A percentile compares a stretch with the other conserved stretches of the same genome.
Conservation (phyloP, 192 early-diverging fungal species). For the Coemansia sp. region DNA sequence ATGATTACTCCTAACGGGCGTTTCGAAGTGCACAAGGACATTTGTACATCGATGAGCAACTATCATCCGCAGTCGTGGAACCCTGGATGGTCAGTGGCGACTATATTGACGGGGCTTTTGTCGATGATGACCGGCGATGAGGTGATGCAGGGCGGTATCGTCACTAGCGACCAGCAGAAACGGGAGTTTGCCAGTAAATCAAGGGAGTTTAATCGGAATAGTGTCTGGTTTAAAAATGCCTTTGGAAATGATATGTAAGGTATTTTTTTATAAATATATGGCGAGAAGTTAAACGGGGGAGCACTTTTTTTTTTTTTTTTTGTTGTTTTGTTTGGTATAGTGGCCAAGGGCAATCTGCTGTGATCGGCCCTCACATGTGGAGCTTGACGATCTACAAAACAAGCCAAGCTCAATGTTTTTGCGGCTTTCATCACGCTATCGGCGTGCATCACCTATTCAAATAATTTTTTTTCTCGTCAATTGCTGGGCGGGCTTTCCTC, state of each 20-base stretch:
- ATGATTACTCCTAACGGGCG: constrained; percentile 84
- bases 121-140: constrained; percentile 90
- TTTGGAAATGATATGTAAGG: constrained; percentile 16
- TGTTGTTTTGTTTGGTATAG: neutral
- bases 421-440: neutral
- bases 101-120: constrained; percentile 84
- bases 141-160: constrained; percentile 79
- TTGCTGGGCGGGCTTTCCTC: neutral
- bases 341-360: constrained; percentile 1
- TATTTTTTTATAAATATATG: neutral
- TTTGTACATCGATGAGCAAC: constrained; percentile 91
- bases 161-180: constrained; percentile 70
- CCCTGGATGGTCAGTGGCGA: constrained; percentile 96
- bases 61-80: constrained; percentile 97
- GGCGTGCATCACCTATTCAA: neutral
- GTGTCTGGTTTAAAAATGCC: constrained; percentile 25
- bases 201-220: constrained; percentile 25
- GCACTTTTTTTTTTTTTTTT: neutral
- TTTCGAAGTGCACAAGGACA: constrained; percentile 92
- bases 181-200: constrained; percentile 63
- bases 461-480: neutral
- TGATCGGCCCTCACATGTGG: constrained; percentile 7
- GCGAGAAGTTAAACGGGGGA: neutral
- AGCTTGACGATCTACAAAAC: neutral
- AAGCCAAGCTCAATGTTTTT: constrained; percentile 15